phyloP scores from a whole-genome alignment of 768 basidiomycete genomes.

The Mycena galopus region DNA sequence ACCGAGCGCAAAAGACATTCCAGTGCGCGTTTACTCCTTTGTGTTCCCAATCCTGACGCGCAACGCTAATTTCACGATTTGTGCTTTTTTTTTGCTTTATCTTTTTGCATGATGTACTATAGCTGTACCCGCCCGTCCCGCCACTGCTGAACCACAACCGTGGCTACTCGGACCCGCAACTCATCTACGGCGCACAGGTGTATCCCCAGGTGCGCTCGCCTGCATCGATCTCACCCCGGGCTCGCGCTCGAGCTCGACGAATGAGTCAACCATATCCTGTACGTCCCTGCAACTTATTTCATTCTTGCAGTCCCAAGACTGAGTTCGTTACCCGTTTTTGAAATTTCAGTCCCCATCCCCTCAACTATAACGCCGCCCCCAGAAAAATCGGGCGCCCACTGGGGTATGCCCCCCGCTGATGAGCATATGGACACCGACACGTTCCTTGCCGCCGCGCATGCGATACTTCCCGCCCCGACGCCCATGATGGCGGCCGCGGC shows the following conservation, averaged over 20 bases:
- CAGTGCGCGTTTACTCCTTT: constrained; percentile 14
- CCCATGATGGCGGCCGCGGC: constrained; percentile 23
- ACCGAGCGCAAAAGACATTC: not conserved
- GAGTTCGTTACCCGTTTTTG: not conserved
- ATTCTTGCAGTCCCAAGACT: not conserved
- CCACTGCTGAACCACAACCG: constrained; percentile 26
- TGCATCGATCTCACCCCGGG: too few species aligned
- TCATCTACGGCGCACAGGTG: constrained; percentile 25
- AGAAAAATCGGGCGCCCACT: not conserved
- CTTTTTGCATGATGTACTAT: too few species aligned
- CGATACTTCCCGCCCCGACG: constrained; percentile 17
- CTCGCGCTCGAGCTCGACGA: not conserved
- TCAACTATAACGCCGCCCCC: not conserved
- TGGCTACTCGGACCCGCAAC: constrained; percentile 26
- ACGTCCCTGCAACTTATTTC: not conserved
- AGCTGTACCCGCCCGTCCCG: constrained; percentile 31
- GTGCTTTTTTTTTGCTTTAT: too few species aligned
- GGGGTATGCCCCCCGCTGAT: not conserved
- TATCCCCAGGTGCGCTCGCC: constrained; percentile 20
- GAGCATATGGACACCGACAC: too few species aligned
- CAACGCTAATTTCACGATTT: too few species aligned
- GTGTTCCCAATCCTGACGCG: too few species aligned
- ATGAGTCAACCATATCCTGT: constrained; percentile 2
- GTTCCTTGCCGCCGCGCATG: constrained; percentile 5
- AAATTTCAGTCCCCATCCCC: constrained; percentile 19